Conservation (phyloP, 2,329 filamentous ascomycete genomes). For the Colletotrichum incanum region DNA sequence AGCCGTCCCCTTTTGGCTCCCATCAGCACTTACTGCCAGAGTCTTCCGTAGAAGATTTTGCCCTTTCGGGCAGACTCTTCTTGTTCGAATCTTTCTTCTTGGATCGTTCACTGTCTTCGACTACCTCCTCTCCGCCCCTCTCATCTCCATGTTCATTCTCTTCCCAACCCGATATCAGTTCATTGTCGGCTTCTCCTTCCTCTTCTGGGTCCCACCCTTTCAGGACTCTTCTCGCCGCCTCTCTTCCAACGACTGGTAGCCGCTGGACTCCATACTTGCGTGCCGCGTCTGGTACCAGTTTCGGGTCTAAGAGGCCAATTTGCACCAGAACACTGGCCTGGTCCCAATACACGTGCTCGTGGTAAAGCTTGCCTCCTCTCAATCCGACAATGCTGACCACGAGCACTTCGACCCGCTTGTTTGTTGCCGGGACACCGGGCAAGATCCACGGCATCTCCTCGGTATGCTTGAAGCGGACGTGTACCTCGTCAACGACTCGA, state of each 20-base stretch:
- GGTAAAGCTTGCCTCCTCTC: conserved; percentile 71
- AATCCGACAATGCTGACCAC: conserved; percentile 73
- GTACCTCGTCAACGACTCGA: conserved; percentile 76
- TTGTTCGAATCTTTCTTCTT: not conserved
- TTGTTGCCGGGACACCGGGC: conserved; percentile 71
- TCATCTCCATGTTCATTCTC: conserved; percentile 37
- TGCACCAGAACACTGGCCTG: conserved; percentile 74
- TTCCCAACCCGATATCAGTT: conserved; percentile 56
- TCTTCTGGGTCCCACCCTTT: conserved; percentile 53
- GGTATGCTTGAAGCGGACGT: conserved; percentile 72
- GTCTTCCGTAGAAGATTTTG: not conserved
- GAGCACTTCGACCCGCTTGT: conserved; percentile 66
- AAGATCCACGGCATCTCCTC: conserved; percentile 73
- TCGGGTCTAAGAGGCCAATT: conserved; percentile 67
- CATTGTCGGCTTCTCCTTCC: conserved; percentile 62
- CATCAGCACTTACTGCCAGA: not conserved
- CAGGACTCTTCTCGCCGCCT: conserved; percentile 56
- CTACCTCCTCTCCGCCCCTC: not conserved
- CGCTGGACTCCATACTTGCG: conserved; percentile 53
- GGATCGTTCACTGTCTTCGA: not conserved
- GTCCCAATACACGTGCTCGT: conserved; percentile 78
- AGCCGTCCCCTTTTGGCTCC: not conserved
- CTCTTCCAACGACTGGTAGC: conserved; percentile 58
- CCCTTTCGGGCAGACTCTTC: conserved; percentile 11
- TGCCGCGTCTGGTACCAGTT: conserved; percentile 53